Base-by-base conservation (phyloP, 768 basidiomycete species). In the Tylopilus intermedius region DNA sequence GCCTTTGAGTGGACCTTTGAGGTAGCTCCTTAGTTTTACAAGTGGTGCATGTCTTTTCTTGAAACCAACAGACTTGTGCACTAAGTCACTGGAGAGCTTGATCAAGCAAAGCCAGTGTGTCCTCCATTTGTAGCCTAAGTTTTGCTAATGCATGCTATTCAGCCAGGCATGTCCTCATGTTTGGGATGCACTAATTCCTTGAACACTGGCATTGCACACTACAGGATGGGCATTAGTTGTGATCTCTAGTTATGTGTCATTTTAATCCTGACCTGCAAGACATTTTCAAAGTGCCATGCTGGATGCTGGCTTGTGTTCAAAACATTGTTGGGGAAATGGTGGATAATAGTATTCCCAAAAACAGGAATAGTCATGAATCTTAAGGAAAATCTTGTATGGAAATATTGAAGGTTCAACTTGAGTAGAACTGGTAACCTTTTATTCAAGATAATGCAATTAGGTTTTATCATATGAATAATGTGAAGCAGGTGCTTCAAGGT, bases 281-380 rank as follows among this genome's bases (percentile, higher is more conserved):
- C 7, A 33, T 58, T 26, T 24, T 58, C 51, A 9, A 61, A 62
- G 27, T 47, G 30, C 29, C 44, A 11, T 3, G 51, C 59, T 21
- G 53, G 48, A 1, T 71, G 47, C 46, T 71, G 69, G 33, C 68
- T 75, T 64, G 74, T 69, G 15, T 66, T 68, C 0, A 71, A 67
- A 1, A 68, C 63, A 48, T 77, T 72, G 10, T 49, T 50, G 6
- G 54, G 45, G 46, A 78, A 78, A 4, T 50, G 45, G 5, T 69
- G 65, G 18, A 18, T 18, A 14, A 79, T 79, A 2, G 66, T 45
- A 0, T 30, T 5, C 4, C 45, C 40, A 1, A 51, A 51, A 14
- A 45, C 7, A 5, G 39, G 45, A 30, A 53, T 8, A 14, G 33
- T 13, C 1, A 21, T 7, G 2, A 52, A 55, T 11, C 50, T 55